Base-by-base conservation (phyloP, 352 stramenopile species). In the Phytophthora meadii region DNA sequence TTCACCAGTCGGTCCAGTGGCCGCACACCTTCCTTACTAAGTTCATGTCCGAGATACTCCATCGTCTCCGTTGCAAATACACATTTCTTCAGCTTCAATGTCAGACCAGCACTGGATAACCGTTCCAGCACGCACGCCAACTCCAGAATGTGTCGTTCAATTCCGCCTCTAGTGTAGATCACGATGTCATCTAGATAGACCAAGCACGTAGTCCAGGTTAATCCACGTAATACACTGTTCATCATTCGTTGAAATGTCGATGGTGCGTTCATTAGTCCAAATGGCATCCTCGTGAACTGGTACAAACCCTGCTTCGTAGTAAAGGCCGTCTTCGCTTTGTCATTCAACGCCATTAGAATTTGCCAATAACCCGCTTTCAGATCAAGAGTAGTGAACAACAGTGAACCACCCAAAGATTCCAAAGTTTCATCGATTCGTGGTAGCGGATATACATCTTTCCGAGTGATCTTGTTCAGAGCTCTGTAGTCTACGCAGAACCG, bases 21-120 rank as follows among this genome's bases (percentile, higher is more conserved):
- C 2, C 44, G 44, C 22, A 51, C 44, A 1, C 44, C 44, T 3
- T 37, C 10, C 1, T 4, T 11, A 9, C 44, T 51, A 2, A 51
- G 27, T 9, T 51, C 22, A 10, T 51, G 44, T 0, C 44, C 24
- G 4, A 51, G 19, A 15, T 51, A 51, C 25, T 51, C 25, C 24
- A 51, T 51, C 10, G 0, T 14, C 2, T 4, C 8, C 24, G 44
- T 19, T 14, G 44, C 25, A 24, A 51, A 51, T 11, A 22, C 19
- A 5, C 44, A 51, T 27, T 51, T 37, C 44, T 51, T 51, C 10
- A 51, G 25, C 10, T 51, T 51, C 10, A 51, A 22, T 2, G 44
- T 51, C 1, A 51, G 4, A 0, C 25, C 44, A 12, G 44, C 44
- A 9, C 11, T 15, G 11, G 44, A 5, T 0, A 51, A 22, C 3